Evolutionary conservation across 2,329 filamentous ascomycete genomes (phyloP).

Genomic region (Ophiostoma australiae): DNA sequence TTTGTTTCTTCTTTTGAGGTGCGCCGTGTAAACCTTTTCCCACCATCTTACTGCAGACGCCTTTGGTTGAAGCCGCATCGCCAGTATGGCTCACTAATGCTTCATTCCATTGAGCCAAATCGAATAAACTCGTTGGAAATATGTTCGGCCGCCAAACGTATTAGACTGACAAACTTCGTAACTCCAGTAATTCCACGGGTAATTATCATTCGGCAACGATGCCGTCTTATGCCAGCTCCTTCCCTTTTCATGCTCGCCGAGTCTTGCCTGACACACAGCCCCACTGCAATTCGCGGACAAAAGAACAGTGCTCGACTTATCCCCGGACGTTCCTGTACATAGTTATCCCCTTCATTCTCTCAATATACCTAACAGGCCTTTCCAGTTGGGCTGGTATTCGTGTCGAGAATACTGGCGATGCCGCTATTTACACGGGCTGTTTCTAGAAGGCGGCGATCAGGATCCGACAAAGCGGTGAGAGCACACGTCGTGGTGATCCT

Average conservation of each 20-base stretch:
- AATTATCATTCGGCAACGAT: neutral
- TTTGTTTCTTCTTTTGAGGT: neutral
- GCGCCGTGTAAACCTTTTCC: neutral
- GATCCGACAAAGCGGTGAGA: constrained; percentile 1
- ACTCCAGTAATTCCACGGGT: neutral
- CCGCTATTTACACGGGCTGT: neutral
- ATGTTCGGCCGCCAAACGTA: neutral
- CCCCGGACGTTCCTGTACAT: neutral
- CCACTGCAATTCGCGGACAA: neutral
- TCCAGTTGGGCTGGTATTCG: too few relatives aligned
- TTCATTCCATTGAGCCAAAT: neutral
- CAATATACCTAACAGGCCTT: too few relatives aligned
- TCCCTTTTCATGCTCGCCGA: neutral
- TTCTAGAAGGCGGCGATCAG: neutral
- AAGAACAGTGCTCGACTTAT: constrained; percentile 6
- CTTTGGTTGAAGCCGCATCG: neutral
- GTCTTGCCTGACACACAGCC: neutral
- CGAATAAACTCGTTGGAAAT: neutral
- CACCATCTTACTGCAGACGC: neutral
- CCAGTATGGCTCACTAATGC: neutral
- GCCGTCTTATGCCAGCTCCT: neutral
- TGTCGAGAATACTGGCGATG: too few relatives aligned
- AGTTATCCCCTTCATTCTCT: too few relatives aligned
- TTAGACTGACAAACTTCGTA: neutral
- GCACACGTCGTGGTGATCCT: neutral